A percentile compares a stretch with the other conserved stretches of the same genome.
Conservation (phyloP, 2,329 filamentous ascomycete genomes). For the Monosporascus sp. region DNA sequence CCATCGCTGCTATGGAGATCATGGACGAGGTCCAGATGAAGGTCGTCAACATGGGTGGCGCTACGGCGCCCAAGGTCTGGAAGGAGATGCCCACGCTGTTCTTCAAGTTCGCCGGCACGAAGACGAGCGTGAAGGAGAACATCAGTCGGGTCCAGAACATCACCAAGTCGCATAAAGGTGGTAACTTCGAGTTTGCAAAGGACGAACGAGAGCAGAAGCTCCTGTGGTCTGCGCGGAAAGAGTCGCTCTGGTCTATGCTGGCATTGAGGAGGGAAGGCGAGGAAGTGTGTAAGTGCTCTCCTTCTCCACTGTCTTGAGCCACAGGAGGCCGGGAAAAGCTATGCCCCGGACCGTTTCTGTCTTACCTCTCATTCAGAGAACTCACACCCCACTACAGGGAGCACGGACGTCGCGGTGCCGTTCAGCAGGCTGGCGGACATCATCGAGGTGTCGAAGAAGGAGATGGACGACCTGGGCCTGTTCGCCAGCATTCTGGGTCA, state of each 20-base stretch:
- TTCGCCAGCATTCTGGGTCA: slow-evolving; percentile 88
- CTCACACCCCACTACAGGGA: slow-evolving; percentile 42
- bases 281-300: slow-evolving; percentile 63
- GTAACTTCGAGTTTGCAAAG: slow-evolving; percentile 70
- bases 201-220: slow-evolving; percentile 66
- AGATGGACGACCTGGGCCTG: slow-evolving; percentile 78
- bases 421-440: slow-evolving; percentile 71
- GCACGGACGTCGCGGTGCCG: slow-evolving; percentile 79
- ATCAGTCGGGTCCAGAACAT: slow-evolving; percentile 64
- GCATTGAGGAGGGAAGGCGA: slow-evolving; percentile 60
- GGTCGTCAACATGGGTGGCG: slow-evolving; percentile 70
- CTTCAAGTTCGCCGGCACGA: slow-evolving; percentile 81
- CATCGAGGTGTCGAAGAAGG: slow-evolving; percentile 78
- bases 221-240: slow-evolving; percentile 76
- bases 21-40: slow-evolving; percentile 88
- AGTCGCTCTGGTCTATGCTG: slow-evolving; percentile 80
- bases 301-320: slow-evolving; percentile 19
- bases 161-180: slow-evolving; percentile 58
- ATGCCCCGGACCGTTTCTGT: too few relatives aligned
- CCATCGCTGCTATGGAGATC: slow-evolving; percentile 74
- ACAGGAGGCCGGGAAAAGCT: too few relatives aligned
- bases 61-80: slow-evolving; percentile 65
- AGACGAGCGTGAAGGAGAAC: slow-evolving; percentile 72
- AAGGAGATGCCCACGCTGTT: slow-evolving; percentile 73
- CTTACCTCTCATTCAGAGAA: not conserved